Evolutionary conservation across 176 grass and related monocot genomes (phyloP).

Genomic region (Aegilops umbellulata): DNA sequence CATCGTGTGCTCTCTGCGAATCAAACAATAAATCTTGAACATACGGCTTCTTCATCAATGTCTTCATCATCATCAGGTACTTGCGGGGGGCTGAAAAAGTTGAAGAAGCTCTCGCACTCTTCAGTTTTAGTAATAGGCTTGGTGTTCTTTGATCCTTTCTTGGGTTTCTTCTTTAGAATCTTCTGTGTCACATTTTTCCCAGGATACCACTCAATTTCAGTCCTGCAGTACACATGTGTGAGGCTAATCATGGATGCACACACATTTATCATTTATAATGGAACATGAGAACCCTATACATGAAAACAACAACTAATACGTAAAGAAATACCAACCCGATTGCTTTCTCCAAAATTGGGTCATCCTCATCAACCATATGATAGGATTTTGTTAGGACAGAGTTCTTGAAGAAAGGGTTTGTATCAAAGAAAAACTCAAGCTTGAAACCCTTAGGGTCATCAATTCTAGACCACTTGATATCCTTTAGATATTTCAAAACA

Average conservation of each 20-base stretch:
- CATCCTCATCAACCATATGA: constrained; percentile 91
- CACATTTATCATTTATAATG: not conserved
- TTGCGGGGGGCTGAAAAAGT: constrained; percentile 87
- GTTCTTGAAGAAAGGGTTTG: constrained; percentile 96
- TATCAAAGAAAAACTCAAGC: constrained; percentile 86
- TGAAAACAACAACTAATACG: not conserved
- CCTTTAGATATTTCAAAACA: constrained; percentile 82
- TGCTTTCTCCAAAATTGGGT: constrained; percentile 89
- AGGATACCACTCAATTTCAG: constrained; percentile 86
- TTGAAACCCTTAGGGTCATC: constrained; percentile 87
- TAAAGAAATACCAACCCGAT: constrained; percentile 52
- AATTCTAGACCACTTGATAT: constrained; percentile 84
- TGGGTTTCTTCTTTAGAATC: constrained; percentile 90
- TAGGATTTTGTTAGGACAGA: constrained; percentile 81
- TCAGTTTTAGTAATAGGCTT: constrained; percentile 92
- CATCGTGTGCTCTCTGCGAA: not conserved
- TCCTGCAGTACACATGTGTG: constrained; percentile 41
- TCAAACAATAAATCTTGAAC: constrained; percentile 16
- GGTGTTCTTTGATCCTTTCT: constrained; percentile 82
- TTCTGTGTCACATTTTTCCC: constrained; percentile 87
- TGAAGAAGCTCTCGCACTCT: constrained; percentile 93
- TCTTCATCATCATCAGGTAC: constrained; percentile 84
- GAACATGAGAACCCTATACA: not conserved
- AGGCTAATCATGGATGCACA: not conserved
- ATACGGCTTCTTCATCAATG: constrained; percentile 85